Conservation (phyloP, 257 asterid species). For the Nicotiana tomentosiformis region DNA sequence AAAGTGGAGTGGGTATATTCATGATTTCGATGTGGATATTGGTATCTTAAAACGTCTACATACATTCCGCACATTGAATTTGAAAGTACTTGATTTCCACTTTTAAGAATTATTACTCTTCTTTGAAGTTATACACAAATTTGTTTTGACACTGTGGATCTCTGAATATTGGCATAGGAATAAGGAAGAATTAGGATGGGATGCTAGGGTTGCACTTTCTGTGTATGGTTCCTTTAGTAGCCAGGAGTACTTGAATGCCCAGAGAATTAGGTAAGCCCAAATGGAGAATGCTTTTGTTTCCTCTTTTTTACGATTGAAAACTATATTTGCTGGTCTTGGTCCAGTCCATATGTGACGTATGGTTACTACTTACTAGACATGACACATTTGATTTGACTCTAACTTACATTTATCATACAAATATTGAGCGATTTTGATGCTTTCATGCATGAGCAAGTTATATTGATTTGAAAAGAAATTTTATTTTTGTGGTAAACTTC, state of each 20-base stretch:
- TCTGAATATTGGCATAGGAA: slow-evolving; percentile 31
- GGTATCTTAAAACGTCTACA: neutral
- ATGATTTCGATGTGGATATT: no score
- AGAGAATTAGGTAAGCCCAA: slow-evolving; percentile 50
- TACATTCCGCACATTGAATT: neutral
- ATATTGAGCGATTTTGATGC: no score
- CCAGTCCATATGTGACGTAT: neutral
- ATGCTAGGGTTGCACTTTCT: slow-evolving; percentile 73
- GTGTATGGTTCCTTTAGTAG: slow-evolving; percentile 67
- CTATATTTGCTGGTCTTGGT: neutral
- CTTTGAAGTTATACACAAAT: neutral
- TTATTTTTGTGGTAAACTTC: no score
- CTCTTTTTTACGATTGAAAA: no score
- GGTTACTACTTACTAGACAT: neutral
- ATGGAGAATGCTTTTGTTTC: neutral
- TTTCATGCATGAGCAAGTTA: no score
- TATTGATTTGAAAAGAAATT: no score
- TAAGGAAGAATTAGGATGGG: slow-evolving; percentile 71
- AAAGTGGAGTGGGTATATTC: no score
- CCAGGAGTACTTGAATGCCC: slow-evolving; percentile 83
- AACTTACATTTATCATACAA: neutral
- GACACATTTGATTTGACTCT: neutral
- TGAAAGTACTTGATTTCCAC: neutral
- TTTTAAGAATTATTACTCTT: neutral
- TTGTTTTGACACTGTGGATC: neutral